Evolutionary conservation across 176 grass and related monocot species (phyloP), one percentile per base, ranked within the genome.

Genomic region (Lolium rigidum): DNA sequence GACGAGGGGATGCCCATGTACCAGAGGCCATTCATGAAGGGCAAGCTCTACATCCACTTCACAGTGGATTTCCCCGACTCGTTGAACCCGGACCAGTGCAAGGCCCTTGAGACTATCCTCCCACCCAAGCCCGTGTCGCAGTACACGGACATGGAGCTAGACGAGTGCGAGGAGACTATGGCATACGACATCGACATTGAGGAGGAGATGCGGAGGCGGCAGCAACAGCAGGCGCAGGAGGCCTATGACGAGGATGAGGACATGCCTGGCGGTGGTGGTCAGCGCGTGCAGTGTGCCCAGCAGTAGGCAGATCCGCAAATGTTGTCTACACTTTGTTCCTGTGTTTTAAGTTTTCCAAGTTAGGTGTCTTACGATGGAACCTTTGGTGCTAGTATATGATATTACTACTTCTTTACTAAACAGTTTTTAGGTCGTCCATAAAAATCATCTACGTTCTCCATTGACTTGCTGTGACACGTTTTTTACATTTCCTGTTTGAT

Each of bases 1-100:
- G 94, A 97, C 2, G 94, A 97, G 70, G 94, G 94, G 10, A 97
- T 97, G 94, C 94, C 94, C 15, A 90, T 97, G 70, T 97, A 97
- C 72, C 87, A 94, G 83, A 90, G 88, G 80, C 87, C 94, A 0
- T 97, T 94, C 86, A 94, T 97, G 94, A 97, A 87, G 85, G 94
- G 94, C 63, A 97, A 97, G 82, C 85, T 97, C 14, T 97, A 97
- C 88, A 90, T 97, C 85, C 94, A 94, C 75, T 97, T 97, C 67
- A 88, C 92, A 0, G 92, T 97, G 5, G 94, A 94, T 0, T 97
- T 97, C 85, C 94, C 94, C 0, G 94, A 97, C 79, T 83, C 92
- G 0, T 15, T 97, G 50, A 89, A 48, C 76, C 90, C 6, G 0
- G 94, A 97, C 5, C 88, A 97, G 71, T 92, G 94, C 90, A 97